A percentile compares a stretch with the other conserved stretches of the same genome.
These are phyloP conservation scores for Paramarasmius palmivorus DNA, from an alignment of 1,284 basidiomycete species.

Conservation along the genomic window DNA sequence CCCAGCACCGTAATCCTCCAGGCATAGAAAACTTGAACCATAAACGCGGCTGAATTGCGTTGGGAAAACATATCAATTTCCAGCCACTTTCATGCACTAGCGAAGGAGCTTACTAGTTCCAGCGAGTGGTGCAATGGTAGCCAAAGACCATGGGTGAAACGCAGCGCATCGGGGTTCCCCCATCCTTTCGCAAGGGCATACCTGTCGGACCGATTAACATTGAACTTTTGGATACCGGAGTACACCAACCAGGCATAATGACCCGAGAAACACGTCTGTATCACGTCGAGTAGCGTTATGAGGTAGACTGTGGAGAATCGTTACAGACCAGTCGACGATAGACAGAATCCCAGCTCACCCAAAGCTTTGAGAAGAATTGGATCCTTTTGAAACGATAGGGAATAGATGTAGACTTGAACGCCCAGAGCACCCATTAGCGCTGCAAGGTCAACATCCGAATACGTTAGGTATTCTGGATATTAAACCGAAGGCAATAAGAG, in stretches of 20 bases:
- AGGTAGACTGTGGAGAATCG: too few species aligned
- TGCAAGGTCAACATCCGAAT: too few species aligned
- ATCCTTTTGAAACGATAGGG: neutral
- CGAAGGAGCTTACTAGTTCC: neutral
- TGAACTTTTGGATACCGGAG: too few species aligned
- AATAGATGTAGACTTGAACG: neutral
- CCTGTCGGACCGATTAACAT: neutral
- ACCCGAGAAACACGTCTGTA: neutral
- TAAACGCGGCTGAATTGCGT: neutral
- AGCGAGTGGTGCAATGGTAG: neutral
- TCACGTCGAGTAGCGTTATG: too few species aligned
- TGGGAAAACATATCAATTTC: too few species aligned
- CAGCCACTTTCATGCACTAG: neutral
- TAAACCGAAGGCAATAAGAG: too few species aligned
- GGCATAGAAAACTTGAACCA: neutral
- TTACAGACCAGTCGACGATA: too few species aligned
- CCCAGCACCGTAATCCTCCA: neutral
- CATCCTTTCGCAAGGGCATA: neutral
- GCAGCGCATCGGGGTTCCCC: neutral
- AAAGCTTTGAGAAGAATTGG: neutral
- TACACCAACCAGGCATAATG: neutral
- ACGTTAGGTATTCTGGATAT: too few species aligned
- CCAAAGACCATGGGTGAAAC: neutral
- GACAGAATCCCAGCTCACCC: neutral
- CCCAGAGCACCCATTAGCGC: neutral